Conservation (phyloP, 306 rosid genomes). For the Lupinus albus region DNA sequence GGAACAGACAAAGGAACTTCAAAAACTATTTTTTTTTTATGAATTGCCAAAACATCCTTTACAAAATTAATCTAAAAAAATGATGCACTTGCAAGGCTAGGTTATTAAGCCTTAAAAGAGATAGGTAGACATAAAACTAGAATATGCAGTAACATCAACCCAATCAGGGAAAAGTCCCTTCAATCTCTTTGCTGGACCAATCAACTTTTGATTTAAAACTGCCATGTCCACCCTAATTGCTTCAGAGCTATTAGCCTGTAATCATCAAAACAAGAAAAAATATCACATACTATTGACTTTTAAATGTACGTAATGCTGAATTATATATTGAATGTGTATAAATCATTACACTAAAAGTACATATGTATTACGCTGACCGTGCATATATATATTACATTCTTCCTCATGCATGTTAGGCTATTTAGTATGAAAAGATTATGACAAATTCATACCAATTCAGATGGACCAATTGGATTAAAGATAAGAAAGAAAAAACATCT, state of each 20-base stretch:
- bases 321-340: too few relatives aligned
- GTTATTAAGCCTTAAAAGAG: conserved; percentile 42
- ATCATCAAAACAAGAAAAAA: conserved; percentile 8
- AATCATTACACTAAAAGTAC: too few relatives aligned
- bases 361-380: too few relatives aligned
- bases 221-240: conserved; percentile 75
- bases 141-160: conserved; percentile 77
- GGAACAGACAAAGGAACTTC: conserved; percentile 8
- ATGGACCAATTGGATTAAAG: too few relatives aligned
- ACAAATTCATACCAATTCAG: too few relatives aligned
- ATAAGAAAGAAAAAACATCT: too few relatives aligned
- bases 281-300: too few relatives aligned
- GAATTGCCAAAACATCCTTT: conserved; percentile 36
- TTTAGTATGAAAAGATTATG: too few relatives aligned
- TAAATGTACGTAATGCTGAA: too few relatives aligned
- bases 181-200: conserved; percentile 65
- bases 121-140: conserved; percentile 77
- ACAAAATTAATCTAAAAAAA: conserved; percentile 37
- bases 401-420: too few relatives aligned
- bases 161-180: conserved; percentile 80
- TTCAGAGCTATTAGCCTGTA: conserved; percentile 70
- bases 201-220: conserved; percentile 80
- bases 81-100: not conserved
- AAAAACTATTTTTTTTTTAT: not conserved
- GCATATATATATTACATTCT: too few relatives aligned